Base-by-base conservation (phyloP, 2,329 filamentous ascomycete genomes). In the Exophiala bonariae region DNA sequence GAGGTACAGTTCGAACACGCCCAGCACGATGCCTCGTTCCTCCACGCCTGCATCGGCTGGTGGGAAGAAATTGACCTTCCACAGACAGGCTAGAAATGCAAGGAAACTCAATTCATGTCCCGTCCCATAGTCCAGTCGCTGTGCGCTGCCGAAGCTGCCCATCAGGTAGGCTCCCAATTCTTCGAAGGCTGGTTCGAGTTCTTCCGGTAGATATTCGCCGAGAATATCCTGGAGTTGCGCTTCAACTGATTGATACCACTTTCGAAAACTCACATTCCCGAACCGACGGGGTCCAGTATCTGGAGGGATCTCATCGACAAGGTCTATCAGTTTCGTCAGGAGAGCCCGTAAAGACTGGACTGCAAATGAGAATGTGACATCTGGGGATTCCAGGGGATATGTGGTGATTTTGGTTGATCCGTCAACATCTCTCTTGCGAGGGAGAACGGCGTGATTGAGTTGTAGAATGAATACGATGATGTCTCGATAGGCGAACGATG, bases 31-130 rank as follows among this genome's bases (percentile, higher is more conserved):
- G 41, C 80, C 81, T 59, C 90, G 80, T 68, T 96, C 90, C 59
- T 81, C 74, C 5, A 66, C 85, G 59, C 63, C 82, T 9, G 47
- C 35, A 13, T 42, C 38, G 2, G 61, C 51, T 3, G 54, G 55
- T 2, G 75, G 78, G 63, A 99, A 97, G 13, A 80, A 85, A 35
- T 86, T 84, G 2, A 99, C 74, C 66, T 96, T 96, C 91, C 92
- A 99, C 4, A 99, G 74, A 50, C 87, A 85, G 3, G 83, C 91
- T 4, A 99, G 66, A 54, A 99, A 99, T 1, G 93, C 92, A 6
- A 97, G 67, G 61, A 99, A 99, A 68, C 88, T 96, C 41, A 99
- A 73, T 64, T 99, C 93, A 66, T 99, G 93, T 0, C 93, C 93
- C 0, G 93, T 97, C 2, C 93, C 93, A 63, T 96, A 99, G 69